Percentiles rank a stretch among this genome's conserved stretches.
These are phyloP conservation scores for Rhinocladiella mackenziei DNA, from an alignment of 2,329 filamentous ascomycete species.

Conservation along the genomic window DNA sequence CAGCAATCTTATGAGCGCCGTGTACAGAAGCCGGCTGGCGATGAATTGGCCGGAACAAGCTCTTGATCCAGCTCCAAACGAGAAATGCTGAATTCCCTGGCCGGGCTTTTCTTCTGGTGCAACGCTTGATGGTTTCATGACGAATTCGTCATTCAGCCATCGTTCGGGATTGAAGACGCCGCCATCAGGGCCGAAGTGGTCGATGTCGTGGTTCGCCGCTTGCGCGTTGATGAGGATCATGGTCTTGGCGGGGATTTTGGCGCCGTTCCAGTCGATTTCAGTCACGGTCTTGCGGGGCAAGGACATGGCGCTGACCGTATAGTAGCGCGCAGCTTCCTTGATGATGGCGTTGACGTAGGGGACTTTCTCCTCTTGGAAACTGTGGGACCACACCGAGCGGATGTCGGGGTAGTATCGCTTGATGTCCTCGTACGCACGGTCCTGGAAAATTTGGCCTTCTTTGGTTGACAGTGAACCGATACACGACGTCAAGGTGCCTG, in stretches of 20 bases:
- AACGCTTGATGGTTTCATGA: slow-evolving; percentile 30
- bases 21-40: slow-evolving; percentile 55
- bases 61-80: slow-evolving; percentile 55
- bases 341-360: slow-evolving; percentile 69
- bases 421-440: slow-evolving; percentile 63
- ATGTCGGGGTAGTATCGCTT: slow-evolving; percentile 58
- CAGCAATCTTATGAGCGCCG: slow-evolving; percentile 52
- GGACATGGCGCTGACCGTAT: slow-evolving; percentile 69
- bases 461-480: slow-evolving; percentile 63
- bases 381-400: slow-evolving; percentile 64
- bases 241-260: slow-evolving; percentile 65
- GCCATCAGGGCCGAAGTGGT: slow-evolving; percentile 56
- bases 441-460: slow-evolving; percentile 63
- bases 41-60: slow-evolving; percentile 58
- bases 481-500: slow-evolving; percentile 68
- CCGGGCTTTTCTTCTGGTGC: slow-evolving; percentile 43
- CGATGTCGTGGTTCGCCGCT: slow-evolving; percentile 63
- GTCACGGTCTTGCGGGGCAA: slow-evolving; percentile 64
- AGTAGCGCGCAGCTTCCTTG: slow-evolving; percentile 70
- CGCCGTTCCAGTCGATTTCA: slow-evolving; percentile 62
- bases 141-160: slow-evolving; percentile 50
- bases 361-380: slow-evolving; percentile 64
- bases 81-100: slow-evolving; percentile 51
- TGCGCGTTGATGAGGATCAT: slow-evolving; percentile 74
- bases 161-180: slow-evolving; percentile 60